A percentile compares a stretch with the other conserved stretches of the same genome.
Conservation (phyloP, 2,329 filamentous ascomycete genomes). For the Zymoseptoria crescenta region DNA sequence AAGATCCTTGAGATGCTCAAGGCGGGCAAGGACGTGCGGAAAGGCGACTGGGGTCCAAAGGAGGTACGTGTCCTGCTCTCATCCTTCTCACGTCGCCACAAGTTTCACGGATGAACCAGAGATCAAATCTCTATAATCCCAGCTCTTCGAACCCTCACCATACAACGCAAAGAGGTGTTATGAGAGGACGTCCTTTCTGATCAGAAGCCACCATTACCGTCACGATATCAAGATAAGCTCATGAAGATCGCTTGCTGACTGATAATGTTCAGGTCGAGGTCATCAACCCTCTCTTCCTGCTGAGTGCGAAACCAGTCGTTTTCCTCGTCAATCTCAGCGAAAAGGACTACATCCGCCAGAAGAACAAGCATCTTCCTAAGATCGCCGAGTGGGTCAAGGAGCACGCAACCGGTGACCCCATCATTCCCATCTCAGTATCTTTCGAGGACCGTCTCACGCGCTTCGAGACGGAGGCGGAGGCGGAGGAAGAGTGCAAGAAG, state of each 20-base stretch:
- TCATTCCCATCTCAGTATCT: slow-evolving; percentile 85
- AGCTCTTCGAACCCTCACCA: slow-evolving; percentile 95
- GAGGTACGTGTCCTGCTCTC: slow-evolving; percentile 62
- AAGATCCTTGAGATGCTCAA: slow-evolving; percentile 78
- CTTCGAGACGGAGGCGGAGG: slow-evolving; percentile 70
- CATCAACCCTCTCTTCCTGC: slow-evolving; percentile 92
- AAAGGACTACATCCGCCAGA: slow-evolving; percentile 94
- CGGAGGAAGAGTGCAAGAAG: slow-evolving; percentile 78
- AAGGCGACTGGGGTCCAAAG: slow-evolving; percentile 82
- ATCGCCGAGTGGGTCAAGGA: slow-evolving; percentile 94
- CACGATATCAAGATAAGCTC: not conserved
- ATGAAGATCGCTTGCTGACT: not conserved
- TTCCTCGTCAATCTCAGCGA: slow-evolving; percentile 96
- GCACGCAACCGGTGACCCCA: slow-evolving; percentile 76
- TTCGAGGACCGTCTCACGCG: slow-evolving; percentile 87
- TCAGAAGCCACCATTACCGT: slow-evolving; percentile 4
- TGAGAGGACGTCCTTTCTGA: slow-evolving; percentile 70
- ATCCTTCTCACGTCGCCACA: slow-evolving; percentile 14
- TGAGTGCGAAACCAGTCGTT: slow-evolving; percentile 94
- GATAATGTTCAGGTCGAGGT: slow-evolving; percentile 66
- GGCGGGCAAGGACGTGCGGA: slow-evolving; percentile 86
- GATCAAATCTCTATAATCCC: slow-evolving; percentile 95
- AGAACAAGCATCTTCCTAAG: slow-evolving; percentile 97
- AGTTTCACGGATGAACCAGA: slow-evolving; percentile 93
- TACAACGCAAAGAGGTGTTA: slow-evolving; percentile 65